phyloP scores from a whole-genome alignment of 306 rosid species.

The Castanea mollissima region DNA sequence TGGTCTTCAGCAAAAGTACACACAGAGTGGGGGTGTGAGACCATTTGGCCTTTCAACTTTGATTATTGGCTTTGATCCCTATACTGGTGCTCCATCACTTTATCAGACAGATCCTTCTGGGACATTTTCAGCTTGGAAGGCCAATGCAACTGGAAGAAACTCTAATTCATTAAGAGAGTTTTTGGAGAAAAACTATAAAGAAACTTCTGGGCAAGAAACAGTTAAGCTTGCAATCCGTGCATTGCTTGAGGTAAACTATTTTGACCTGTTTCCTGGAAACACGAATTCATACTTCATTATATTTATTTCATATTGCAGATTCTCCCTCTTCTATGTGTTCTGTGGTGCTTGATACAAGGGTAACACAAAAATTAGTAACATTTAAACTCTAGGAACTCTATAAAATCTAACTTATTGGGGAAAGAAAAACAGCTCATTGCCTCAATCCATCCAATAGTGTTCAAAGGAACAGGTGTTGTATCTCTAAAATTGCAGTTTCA shows the following conservation, averaged over 20 bases:
- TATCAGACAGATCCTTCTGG: constrained; percentile 99
- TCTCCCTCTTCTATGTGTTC: neutral
- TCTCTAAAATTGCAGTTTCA: no score
- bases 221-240: constrained; percentile 92
- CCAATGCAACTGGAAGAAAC: constrained; percentile 92
- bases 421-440: no score
- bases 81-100: constrained; percentile 59
- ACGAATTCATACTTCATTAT: constrained; percentile 3
- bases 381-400: no score
- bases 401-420: no score
- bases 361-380: no score
- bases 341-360: neutral
- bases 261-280: constrained; percentile 2
- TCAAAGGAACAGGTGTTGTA: no score
- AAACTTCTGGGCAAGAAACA: constrained; percentile 87
- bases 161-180: constrained; percentile 92
- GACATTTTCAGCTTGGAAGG: constrained; percentile 97
- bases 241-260: constrained; percentile 69
- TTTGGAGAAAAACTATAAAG: constrained; percentile 88
- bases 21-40: constrained; percentile 97
- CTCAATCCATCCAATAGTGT: no score
- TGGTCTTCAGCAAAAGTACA: constrained; percentile 97
- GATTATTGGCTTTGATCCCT: constrained; percentile 94
- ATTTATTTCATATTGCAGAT: neutral
- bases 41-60: constrained; percentile 97